These are phyloP conservation scores for Eutrema japonicum DNA, from an alignment of 345 rosid genomes.

Conservation along the genomic window DNA sequence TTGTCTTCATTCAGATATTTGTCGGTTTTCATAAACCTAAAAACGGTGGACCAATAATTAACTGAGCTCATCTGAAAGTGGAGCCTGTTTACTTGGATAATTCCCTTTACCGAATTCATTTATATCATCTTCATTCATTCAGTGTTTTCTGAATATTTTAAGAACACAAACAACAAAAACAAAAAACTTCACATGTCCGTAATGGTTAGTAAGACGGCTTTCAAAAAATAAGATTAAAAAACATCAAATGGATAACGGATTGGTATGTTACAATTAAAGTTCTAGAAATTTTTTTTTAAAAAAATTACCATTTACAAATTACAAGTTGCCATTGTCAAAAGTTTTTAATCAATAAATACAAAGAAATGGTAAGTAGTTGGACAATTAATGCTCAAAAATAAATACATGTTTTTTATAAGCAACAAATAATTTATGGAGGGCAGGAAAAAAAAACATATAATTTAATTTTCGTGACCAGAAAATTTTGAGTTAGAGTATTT, in stretches of 20 bases:
- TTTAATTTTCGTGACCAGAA: too few relatives aligned
- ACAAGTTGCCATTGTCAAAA: neutral
- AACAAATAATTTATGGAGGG: neutral
- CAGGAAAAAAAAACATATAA: neutral
- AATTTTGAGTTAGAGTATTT: too few relatives aligned
- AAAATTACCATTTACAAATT: neutral
- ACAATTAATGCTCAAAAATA: neutral
- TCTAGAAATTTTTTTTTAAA: too few relatives aligned
- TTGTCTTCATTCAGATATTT: constrained; percentile 31
- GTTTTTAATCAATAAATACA: constrained; percentile 1
- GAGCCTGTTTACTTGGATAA: constrained; percentile 29
- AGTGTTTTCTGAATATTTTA: neutral
- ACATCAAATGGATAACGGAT: constrained; percentile 15
- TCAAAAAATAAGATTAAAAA: neutral
- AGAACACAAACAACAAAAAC: neutral
- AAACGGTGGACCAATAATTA: constrained; percentile 15
- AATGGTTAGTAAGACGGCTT: neutral
- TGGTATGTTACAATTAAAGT: neutral
- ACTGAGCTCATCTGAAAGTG: neutral
- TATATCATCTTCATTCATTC: neutral
- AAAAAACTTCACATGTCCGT: neutral
- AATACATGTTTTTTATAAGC: neutral
- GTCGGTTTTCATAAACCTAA: constrained; percentile 19
- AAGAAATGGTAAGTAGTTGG: neutral
- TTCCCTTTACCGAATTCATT: neutral